Evolutionary conservation across 78 protist species (phyloP).

Genomic region (Goniomonas avonlea): DNA sequence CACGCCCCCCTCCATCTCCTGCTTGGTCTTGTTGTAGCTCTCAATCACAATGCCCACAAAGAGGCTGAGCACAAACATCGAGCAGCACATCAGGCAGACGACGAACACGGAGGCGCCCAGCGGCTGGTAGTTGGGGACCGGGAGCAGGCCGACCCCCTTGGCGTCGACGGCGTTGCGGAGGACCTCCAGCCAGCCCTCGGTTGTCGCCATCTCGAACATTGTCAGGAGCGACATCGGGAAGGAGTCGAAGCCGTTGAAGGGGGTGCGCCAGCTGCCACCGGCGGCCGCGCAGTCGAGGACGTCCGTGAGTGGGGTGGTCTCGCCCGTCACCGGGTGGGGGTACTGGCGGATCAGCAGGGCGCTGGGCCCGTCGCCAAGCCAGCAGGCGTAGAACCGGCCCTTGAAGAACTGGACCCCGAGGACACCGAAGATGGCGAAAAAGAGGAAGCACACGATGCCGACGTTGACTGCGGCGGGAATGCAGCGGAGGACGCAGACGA

Average conservation of each 20-base stretch:
- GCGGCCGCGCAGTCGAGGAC: conserved; percentile 9
- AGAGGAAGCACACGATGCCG: background rate
- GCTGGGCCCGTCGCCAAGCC: background rate
- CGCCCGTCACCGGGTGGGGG: background rate
- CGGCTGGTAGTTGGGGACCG: background rate
- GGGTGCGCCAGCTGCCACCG: background rate
- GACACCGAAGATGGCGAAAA: conserved; percentile 34
- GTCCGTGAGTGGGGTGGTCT: no score
- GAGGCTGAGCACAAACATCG: conserved; percentile 33
- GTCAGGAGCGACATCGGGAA: background rate
- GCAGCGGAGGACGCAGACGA: background rate
- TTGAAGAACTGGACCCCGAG: conserved; percentile 35
- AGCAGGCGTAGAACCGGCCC: background rate
- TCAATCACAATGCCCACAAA: conserved; percentile 32
- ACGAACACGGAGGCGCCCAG: conserved; percentile 13
- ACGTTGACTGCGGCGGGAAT: conserved; percentile 40
- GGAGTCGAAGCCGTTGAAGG: conserved; percentile 45
- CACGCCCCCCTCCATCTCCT: conserved; percentile 1
- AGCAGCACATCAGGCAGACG: conserved; percentile 7
- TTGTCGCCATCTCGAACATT: conserved; percentile 14
- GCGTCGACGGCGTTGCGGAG: conserved; percentile 20
- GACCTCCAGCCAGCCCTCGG: conserved; percentile 47
- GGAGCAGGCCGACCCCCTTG: background rate
- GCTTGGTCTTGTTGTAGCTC: background rate
- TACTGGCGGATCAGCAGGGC: background rate